Evolutionary conservation across 345 rosid genomes (phyloP), one percentile per base, ranked within the genome.

Genomic region (Citrus reticulata): DNA sequence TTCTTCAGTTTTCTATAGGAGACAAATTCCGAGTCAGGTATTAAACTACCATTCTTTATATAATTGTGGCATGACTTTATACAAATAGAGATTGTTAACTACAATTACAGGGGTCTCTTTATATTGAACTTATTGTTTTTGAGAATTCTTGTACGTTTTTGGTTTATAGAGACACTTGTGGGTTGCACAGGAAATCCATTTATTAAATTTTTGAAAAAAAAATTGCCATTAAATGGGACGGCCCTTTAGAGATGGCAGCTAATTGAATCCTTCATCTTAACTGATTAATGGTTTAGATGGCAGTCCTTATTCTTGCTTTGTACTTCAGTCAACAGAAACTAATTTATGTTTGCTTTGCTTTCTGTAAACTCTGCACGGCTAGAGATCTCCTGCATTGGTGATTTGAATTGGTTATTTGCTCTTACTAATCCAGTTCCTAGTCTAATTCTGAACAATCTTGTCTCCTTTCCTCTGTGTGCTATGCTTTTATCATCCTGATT

Each of bases 11-110:
- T 96, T 96, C 85, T 85, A 90, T 86, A 71, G 57, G 86, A 86
- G 97, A 82, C 90, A 94, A 62, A 90, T 96, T 84, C 99, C 98
- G 4, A 93, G 98, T 87, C 92, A 94, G 98, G 99, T 96, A 89
- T 75, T 68, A 4, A 59, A 46, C 13, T 5, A n/a, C 61, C 49
- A n/a, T 79, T 51, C 60, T 68, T 19, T 70, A 7, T 2, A 9
- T 70, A 54, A 61, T 63, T 19, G 27, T 72, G 17, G 35, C 46
- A 19, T 55, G 37, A 9, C 58, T 27, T 39, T 1, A 70, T 49
- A 13, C 51, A 49, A 46, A 14, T 35, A 20, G 46, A 19, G 46
- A 13, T 6, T 59, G 7, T 20, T 35, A 51, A 25, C 5, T 51
- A 7, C 0, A 30, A 11, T 54, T 54, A 4, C 16, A 25, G 72